Base-by-base conservation (phyloP, 352 stramenopile genomes). In the Globisporangium camurandrum region DNA sequence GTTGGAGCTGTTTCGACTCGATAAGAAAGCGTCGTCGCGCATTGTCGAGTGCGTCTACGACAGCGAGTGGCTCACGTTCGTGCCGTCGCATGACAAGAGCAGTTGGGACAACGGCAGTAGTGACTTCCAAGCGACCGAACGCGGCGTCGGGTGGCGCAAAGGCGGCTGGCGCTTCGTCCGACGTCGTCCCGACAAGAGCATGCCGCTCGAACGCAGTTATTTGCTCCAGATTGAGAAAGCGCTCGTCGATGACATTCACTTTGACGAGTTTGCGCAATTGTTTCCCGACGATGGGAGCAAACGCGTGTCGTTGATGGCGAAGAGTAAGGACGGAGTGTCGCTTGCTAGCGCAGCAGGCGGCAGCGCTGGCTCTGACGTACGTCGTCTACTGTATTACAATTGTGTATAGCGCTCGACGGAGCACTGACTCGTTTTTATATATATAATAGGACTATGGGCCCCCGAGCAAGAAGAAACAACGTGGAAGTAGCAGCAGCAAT, bases 11-110 rank as follows among this genome's bases (percentile, higher is more conserved):
- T 91, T 91, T 43, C 71, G 78, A 9, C 66, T 80, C 17, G 83
- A 93, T 49, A 93, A 92, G 46, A 88, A 88, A 45, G 77, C 78
- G 19, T 88, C 80, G 1, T 87, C 80, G 17, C 77, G 83, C 2
- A 90, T 93, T 53, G 54, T 93, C 28, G 77, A 91, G 51, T 93
- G 83, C 52, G 69, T 88, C 0, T 93, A 90, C 46, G 83, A 92
- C 43, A 57, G 69, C 0, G 83, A 93, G 33, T 90, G 70, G 75
- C 62, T 83, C 31, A 93, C 83, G 17, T 93, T 85, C 42, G 81
- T 93, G 33, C 83, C 83, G 2, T 92, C 80, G 9, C 74, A 90
- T 49, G 83, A 93, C 46, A 91, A 90, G 54, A 90, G 61, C 33
- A 79, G 74, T 5, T 91, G 80, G 80, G 75, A 88, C 31, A 34